Conservation (phyloP, 139 green algal genomes). For the Chlorella sp. region DNA sequence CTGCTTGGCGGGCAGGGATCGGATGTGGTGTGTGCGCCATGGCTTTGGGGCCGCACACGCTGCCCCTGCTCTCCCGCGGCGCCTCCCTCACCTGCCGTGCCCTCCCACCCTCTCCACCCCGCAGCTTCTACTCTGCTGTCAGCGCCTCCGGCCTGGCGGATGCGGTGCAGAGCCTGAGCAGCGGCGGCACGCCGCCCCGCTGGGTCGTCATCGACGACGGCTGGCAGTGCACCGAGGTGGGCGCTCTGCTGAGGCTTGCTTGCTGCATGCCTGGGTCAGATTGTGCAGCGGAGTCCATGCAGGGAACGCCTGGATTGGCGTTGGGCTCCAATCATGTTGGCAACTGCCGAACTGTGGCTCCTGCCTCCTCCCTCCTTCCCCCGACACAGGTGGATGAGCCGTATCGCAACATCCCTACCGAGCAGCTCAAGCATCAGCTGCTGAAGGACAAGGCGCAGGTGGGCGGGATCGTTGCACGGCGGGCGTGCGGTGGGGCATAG, state of each 20-base stretch:
- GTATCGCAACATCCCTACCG: slow-evolving; percentile 38
- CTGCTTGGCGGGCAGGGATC: background rate
- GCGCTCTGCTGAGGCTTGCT: too few species aligned
- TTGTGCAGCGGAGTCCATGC: too few species aligned
- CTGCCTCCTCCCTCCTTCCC: too few species aligned
- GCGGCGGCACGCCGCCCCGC: slow-evolving; percentile 54
- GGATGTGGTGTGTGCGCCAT: background rate
- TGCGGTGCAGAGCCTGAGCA: slow-evolving; percentile 37
- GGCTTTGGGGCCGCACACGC: background rate
- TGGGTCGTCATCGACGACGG: slow-evolving; percentile 88
- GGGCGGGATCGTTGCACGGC: too few species aligned
- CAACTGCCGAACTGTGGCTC: too few species aligned
- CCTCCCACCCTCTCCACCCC: too few species aligned
- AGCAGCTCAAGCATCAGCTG: slow-evolving; percentile 27
- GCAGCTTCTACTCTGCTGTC: slow-evolving; percentile 92
- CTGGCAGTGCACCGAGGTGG: slow-evolving; percentile 63
- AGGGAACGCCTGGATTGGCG: too few species aligned
- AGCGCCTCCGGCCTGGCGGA: slow-evolving; percentile 62
- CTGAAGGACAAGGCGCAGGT: slow-evolving; percentile 16
- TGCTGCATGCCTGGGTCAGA: too few species aligned
- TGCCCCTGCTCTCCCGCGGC: background rate
- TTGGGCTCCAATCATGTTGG: too few species aligned
- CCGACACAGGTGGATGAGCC: slow-evolving; percentile 42
- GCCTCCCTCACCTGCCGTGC: background rate
- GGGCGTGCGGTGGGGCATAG: too few species aligned